Evolutionary conservation across 139 green algal species (phyloP).

Genomic region (Auxenochlorella pyrenoidosa): DNA sequence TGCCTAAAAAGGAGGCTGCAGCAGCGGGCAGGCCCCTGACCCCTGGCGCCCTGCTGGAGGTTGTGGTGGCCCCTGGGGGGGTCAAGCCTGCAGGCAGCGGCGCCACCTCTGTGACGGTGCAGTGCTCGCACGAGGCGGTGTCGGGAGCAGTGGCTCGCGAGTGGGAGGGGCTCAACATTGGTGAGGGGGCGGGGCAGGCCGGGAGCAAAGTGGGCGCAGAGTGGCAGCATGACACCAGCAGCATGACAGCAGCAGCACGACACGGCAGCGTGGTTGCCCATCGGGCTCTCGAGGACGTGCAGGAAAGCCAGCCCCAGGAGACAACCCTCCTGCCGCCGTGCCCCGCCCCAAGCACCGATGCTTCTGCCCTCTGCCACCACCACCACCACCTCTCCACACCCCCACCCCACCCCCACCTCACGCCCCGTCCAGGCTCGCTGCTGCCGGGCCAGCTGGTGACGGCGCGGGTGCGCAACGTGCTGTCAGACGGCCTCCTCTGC

Average conservation of each 20-base stretch:
- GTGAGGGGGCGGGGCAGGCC: background rate
- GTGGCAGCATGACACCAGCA: no score
- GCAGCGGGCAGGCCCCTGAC: slow-evolving; percentile 30
- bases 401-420: background rate
- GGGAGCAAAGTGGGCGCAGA: background rate
- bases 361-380: no score
- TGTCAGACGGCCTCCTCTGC: slow-evolving; percentile 83
- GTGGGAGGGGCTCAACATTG: slow-evolving; percentile 73
- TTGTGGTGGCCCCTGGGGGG: slow-evolving; percentile 42
- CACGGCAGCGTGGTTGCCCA: no score
- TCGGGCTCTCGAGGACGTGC: no score
- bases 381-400: no score
- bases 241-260: no score
- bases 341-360: background rate
- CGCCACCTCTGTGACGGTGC: slow-evolving; percentile 48
- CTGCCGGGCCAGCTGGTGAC: slow-evolving; percentile 87
- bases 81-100: slow-evolving; percentile 19
- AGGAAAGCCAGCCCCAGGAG: background rate
- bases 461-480: slow-evolving; percentile 60
- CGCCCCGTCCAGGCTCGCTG: slow-evolving; percentile 48
- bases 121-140: slow-evolving; percentile 37
- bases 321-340: no score
- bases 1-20: slow-evolving; percentile 57
- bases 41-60: slow-evolving; percentile 66
- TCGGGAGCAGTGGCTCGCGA: slow-evolving; percentile 45